phyloP scores from a whole-genome alignment of 306 rosid genomes.

The Nissolia schottii region DNA sequence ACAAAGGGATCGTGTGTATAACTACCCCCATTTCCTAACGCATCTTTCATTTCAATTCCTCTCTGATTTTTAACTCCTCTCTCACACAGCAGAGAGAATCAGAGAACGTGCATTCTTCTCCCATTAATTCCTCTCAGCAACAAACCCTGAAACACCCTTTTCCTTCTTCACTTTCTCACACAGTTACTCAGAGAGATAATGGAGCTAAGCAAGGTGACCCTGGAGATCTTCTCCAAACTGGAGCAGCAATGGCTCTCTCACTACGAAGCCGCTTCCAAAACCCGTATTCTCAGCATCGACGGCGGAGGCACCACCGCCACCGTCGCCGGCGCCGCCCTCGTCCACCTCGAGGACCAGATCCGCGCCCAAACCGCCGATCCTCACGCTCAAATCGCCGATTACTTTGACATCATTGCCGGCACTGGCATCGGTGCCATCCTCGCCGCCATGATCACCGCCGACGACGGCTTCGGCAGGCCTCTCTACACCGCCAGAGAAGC shows the following conservation, averaged over 20 bases:
- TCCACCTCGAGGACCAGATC: conserved; percentile 96
- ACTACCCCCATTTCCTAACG: conserved; percentile 36
- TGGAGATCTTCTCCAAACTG: conserved; percentile 89
- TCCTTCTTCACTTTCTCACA: not conserved
- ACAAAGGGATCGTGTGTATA: conserved; percentile 30
- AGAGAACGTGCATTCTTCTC: not conserved
- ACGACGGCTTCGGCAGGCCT: conserved; percentile 72
- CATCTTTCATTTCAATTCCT: conserved; percentile 14
- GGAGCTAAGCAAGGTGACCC: conserved; percentile 79
- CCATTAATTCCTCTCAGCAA: conserved; percentile 23
- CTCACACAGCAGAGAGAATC: not conserved
- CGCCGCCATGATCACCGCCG: conserved; percentile 69
- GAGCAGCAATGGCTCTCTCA: conserved; percentile 98
- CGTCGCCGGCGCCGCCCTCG: conserved; percentile 67
- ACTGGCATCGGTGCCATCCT: conserved; percentile 85
- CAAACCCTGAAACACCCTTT: conserved; percentile 32
- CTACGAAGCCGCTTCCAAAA: conserved; percentile 51
- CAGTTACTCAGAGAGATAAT: conserved; percentile 11
- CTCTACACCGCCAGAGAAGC: conserved; percentile 69
- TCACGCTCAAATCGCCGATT: conserved; percentile 69
- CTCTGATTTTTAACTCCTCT: not conserved
- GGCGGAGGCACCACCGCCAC: conserved; percentile 80
- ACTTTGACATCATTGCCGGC: conserved; percentile 80
- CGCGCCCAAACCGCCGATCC: conserved; percentile 74
- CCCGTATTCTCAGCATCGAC: conserved; percentile 88